These are phyloP conservation scores for Vigna trinervia DNA, from an alignment of 306 rosid genomes.

Conservation along the genomic window DNA sequence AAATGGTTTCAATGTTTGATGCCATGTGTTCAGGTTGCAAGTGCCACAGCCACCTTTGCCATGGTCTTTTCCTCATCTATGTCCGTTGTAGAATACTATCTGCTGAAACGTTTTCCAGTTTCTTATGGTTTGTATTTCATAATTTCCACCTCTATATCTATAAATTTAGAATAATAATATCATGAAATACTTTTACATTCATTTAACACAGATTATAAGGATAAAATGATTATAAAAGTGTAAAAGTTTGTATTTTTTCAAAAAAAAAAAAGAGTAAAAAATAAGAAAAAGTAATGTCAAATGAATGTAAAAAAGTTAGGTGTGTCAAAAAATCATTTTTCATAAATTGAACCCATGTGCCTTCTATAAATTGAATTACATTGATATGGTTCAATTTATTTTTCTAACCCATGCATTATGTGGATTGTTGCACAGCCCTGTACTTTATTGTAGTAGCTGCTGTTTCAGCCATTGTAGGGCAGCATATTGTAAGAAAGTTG, in stretches of 20 bases:
- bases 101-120: conserved; percentile 86
- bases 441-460: conserved; percentile 73
- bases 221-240: too few species aligned
- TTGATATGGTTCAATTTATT: background rate
- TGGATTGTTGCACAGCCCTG: conserved; percentile 61
- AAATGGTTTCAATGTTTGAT: conserved; percentile 26
- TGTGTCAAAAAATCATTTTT: too few species aligned
- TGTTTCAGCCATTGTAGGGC: conserved; percentile 77
- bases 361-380: background rate
- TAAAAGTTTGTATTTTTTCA: too few species aligned
- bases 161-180: background rate
- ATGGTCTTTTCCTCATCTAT: conserved; percentile 96
- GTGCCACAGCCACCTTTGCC: conserved; percentile 94
- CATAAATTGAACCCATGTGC: background rate
- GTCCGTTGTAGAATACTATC: conserved; percentile 94
- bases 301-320: too few species aligned
- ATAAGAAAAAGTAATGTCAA: too few species aligned
- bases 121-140: conserved; percentile 66
- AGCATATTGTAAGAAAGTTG: conserved; percentile 71
- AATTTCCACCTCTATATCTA: background rate
- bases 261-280: too few species aligned
- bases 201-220: too few species aligned
- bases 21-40: conserved; percentile 69
- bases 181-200: too few species aligned
- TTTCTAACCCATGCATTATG: conserved; percentile 3